A percentile compares a stretch with the other conserved stretches of the same genome.
phyloP scores from a whole-genome alignment of 2,329 filamentous ascomycete genomes.

The Paraconiothyrium sp. region DNA sequence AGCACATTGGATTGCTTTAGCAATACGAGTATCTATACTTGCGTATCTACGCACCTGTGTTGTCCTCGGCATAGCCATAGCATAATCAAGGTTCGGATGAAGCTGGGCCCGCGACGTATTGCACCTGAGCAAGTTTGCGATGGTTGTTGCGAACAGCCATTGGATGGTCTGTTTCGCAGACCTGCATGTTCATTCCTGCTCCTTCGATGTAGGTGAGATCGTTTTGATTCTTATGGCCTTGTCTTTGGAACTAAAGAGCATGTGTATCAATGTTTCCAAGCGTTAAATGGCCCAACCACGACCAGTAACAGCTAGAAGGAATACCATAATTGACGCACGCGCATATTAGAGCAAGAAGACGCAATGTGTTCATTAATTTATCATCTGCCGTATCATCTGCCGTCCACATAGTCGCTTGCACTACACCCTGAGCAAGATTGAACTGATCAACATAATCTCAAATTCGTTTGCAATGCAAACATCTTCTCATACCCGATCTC shows the following conservation, averaged over 20 bases:
- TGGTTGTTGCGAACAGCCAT: neutral
- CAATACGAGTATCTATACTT: neutral
- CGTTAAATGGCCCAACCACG: too few relatives aligned
- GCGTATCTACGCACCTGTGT: neutral
- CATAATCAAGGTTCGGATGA: neutral
- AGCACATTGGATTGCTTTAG: constrained; percentile 16
- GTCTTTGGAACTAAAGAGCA: neutral
- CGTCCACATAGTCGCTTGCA: neutral
- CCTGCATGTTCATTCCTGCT: neutral
- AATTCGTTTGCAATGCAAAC: neutral
- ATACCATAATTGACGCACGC: neutral
- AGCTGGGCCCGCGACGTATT: neutral
- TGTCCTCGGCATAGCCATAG: neutral
- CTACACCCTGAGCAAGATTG: neutral
- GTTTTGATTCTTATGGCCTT: too few relatives aligned
- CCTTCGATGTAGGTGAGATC: neutral
- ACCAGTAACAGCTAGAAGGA: neutral
- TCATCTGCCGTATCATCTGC: too few relatives aligned
- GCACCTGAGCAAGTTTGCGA: constrained; percentile 13
- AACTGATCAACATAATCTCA: neutral
- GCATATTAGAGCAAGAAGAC: constrained; percentile 10
- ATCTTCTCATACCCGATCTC: neutral
- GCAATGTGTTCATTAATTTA: neutral
- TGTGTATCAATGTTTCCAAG: neutral
- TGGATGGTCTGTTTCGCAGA: neutral